Percentiles rank a stretch among this genome's conserved stretches.
Conservation (phyloP, 2,329 filamentous ascomycete genomes). For the Penicillium sp. region DNA sequence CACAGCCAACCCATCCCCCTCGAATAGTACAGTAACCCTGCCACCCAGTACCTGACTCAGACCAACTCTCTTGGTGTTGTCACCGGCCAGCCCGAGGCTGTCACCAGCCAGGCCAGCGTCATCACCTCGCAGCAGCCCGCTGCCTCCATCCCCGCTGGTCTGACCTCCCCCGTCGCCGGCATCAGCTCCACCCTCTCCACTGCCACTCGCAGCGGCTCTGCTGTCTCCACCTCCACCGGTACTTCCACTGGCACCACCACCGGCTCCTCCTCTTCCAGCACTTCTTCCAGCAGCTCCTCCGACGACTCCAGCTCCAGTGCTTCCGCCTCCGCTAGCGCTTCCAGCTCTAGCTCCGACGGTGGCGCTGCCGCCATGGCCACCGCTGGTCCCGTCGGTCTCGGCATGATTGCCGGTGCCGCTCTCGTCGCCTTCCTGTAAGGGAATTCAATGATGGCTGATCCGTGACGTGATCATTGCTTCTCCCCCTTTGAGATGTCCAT, state of each 20-base stretch:
- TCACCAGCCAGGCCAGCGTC: slow-evolving; percentile 35
- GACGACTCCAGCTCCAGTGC: slow-evolving; percentile 8
- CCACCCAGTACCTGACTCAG: slow-evolving; percentile 48
- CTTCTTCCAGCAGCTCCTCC: slow-evolving; percentile 7
- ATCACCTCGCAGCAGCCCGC: slow-evolving; percentile 37
- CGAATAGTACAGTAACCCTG: slow-evolving; percentile 41
- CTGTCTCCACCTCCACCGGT: slow-evolving; percentile 19
- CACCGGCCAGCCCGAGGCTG: slow-evolving; percentile 47
- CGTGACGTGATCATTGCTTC: background rate
- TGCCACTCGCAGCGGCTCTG: slow-evolving; percentile 20
- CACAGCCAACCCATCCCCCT: slow-evolving; percentile 15
- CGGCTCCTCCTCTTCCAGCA: slow-evolving; percentile 14
- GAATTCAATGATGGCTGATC: background rate
- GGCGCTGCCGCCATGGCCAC: slow-evolving; percentile 40
- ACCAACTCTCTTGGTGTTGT: slow-evolving; percentile 54
- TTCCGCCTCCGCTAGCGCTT: slow-evolving; percentile 2
- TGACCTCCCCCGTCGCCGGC: slow-evolving; percentile 31
- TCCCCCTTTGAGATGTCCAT: background rate
- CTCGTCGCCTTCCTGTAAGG: slow-evolving; percentile 47
- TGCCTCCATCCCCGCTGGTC: slow-evolving; percentile 46
- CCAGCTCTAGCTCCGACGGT: slow-evolving; percentile 30
- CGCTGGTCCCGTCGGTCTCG: slow-evolving; percentile 38
- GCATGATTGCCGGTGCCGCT: slow-evolving; percentile 44
- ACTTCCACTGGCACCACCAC: slow-evolving; percentile 15
- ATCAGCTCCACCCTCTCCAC: slow-evolving; percentile 29